Base-by-base conservation (phyloP, 345 rosid genomes). In the Populus alba region DNA sequence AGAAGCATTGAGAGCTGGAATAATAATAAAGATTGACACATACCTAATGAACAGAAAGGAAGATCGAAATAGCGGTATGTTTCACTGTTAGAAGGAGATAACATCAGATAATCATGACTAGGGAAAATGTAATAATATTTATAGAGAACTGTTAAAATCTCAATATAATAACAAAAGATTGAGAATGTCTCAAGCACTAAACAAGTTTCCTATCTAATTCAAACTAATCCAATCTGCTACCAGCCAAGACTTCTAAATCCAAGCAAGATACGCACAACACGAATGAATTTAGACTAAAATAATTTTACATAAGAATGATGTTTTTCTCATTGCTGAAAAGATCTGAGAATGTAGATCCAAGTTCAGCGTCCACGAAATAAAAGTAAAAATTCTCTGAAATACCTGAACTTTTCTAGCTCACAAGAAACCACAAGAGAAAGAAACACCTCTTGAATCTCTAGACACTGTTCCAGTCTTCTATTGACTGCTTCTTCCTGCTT, bases 51-150 rank as follows among this genome's bases (percentile, higher is more conserved):
- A 66, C 98, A 92, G 85, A 89, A 92, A 8, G 94, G 98, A 17
- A 93, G 91, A 84, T 93, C 93, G 38, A 90, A 93, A 75, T 91
- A 91, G 55, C 94, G 91, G 85, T 91, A 93, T 10, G 98, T 93
- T 87, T 93, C 92, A 80, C 98, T 93, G 91, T 25, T 5, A 59
- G 65, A 59, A 23, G 9, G 65, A 59, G n/a, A 59, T 59, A 59
- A n/a, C 29, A 59, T 59, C 25, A 59, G 27, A 57, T 57, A 22
- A 57, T 57, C 62, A 57, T 57, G 13, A 57, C 27, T 57, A 23
- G 0, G 11, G 20, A 3, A 23, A 57, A 57, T 8, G n/a, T n/a
- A 11, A 10, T 8, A 9, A 23, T 57, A 57, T 57, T n/a, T 23
- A 57, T 57, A 57, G 4, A 8, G 62, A 57, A n/a, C 27, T 57